A percentile compares a stretch with the other conserved stretches of the same genome.
Evolutionary conservation across 1,284 basidiomycete genomes (phyloP).

Genomic region (Irpex sp.): DNA sequence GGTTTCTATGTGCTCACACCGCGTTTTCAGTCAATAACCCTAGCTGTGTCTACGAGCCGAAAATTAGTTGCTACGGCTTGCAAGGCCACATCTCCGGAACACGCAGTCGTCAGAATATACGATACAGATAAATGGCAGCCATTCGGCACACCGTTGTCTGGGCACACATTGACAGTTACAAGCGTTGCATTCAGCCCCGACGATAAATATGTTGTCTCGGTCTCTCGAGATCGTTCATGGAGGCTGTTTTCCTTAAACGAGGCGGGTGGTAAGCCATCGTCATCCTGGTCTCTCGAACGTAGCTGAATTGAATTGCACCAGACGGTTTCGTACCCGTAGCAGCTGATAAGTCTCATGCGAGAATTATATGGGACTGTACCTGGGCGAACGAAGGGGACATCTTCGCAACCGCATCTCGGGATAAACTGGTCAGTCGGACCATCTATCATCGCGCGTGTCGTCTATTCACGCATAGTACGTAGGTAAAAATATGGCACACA

Average conservation of each 20-base stretch:
- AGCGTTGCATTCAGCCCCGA: constrained; percentile 86
- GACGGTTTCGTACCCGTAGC: constrained; percentile 60
- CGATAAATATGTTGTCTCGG: constrained; percentile 76
- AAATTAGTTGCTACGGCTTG: constrained; percentile 88
- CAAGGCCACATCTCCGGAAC: constrained; percentile 82
- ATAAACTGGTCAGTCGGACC: constrained; percentile 74
- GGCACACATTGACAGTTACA: constrained; percentile 90
- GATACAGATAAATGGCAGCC: constrained; percentile 68
- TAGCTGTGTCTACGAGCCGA: constrained; percentile 69
- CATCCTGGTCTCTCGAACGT: neutral
- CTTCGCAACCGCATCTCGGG: constrained; percentile 93
- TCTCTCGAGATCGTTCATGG: constrained; percentile 93
- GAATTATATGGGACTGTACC: constrained; percentile 95
- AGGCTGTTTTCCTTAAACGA: constrained; percentile 59
- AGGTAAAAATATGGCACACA: constrained; percentile 74
- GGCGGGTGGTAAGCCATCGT: constrained; percentile 34
- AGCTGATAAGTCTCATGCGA: constrained; percentile 80
- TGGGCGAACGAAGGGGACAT: constrained; percentile 73
- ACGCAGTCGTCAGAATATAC: constrained; percentile 87
- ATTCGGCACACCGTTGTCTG: constrained; percentile 69
- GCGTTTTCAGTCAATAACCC: constrained; percentile 61
- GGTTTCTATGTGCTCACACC: neutral
- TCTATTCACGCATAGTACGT: neutral
- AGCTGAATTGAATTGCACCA: constrained; percentile 3
- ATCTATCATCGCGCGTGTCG: neutral